Evolutionary conservation across 106 monocot species (phyloP).

Genomic region (Apostasia ramifera): DNA sequence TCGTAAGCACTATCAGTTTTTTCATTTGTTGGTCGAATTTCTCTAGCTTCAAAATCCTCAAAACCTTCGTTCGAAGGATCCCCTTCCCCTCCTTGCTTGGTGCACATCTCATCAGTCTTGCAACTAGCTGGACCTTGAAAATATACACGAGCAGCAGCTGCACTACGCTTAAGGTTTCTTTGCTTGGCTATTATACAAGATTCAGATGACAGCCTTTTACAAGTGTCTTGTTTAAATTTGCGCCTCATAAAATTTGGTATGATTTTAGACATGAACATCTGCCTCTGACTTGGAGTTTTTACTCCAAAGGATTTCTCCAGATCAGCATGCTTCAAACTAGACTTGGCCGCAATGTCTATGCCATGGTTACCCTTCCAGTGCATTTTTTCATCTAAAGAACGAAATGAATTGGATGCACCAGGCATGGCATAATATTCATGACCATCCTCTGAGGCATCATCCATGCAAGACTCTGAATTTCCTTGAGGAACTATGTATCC

Average conservation of each 20-base stretch:
- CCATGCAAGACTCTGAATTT: slow-evolving; percentile 6
- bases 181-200: slow-evolving; percentile 43
- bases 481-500: slow-evolving; percentile 69
- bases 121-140: slow-evolving; percentile 29
- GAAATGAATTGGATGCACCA: slow-evolving; percentile 29
- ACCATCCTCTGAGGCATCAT: slow-evolving; percentile 21
- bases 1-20: neutral
- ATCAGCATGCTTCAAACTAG: slow-evolving; percentile 81
- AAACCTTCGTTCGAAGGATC: slow-evolving; percentile 19
- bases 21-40: slow-evolving; percentile 3
- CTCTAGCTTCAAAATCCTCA: slow-evolving; percentile 11
- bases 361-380: slow-evolving; percentile 66
- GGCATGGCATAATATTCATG: slow-evolving; percentile 15
- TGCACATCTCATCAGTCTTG: slow-evolving; percentile 11
- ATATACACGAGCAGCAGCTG: slow-evolving; percentile 66
- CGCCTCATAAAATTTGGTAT: slow-evolving; percentile 23
- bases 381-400: slow-evolving; percentile 57
- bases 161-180: slow-evolving; percentile 68
- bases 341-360: slow-evolving; percentile 38
- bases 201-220: slow-evolving; percentile 31
- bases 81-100: slow-evolving; percentile 9
- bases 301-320: slow-evolving; percentile 80
- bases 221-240: slow-evolving; percentile 42
- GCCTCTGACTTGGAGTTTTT: slow-evolving; percentile 28
- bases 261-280: slow-evolving; percentile 43